Percentiles rank a stretch among this genome's conserved stretches.
Evolutionary conservation across 78 protist genomes (phyloP).

Genomic region (Monosiga brevicollis): DNA sequence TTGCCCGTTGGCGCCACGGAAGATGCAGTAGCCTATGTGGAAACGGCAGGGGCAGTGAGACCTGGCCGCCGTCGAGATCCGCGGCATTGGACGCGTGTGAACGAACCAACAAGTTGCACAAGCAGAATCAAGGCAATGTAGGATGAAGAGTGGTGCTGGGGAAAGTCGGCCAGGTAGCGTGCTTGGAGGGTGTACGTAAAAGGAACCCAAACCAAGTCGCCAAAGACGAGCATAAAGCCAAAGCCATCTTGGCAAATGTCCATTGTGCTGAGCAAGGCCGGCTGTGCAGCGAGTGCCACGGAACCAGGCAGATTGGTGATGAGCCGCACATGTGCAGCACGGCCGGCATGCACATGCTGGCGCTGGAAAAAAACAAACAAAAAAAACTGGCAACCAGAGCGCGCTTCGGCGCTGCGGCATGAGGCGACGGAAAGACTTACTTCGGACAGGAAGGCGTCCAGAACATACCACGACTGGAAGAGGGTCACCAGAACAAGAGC

Average conservation of each 20-base stretch:
- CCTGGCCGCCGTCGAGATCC: too few relatives aligned
- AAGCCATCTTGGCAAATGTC: slow-evolving; percentile 80
- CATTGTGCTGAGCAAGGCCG: slow-evolving; percentile 61
- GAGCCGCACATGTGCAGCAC: neutral
- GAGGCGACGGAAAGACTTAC: slow-evolving; percentile 2
- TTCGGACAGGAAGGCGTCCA: slow-evolving; percentile 62
- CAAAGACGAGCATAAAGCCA: slow-evolving; percentile 82
- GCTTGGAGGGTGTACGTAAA: slow-evolving; percentile 62
- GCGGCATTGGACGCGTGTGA: too few relatives aligned
- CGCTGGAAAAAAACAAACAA: too few relatives aligned
- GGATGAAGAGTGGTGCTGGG: neutral
- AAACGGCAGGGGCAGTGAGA: too few relatives aligned
- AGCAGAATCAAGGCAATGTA: neutral
- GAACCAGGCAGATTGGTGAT: neutral
- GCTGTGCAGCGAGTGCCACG: neutral
- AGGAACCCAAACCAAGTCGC: slow-evolving; percentile 75
- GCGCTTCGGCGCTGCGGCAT: neutral
- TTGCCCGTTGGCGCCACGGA: slow-evolving; percentile 74
- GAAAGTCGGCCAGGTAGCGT: slow-evolving; percentile 30
- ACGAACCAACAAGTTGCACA: too few relatives aligned
- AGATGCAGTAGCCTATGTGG: slow-evolving; percentile 62
- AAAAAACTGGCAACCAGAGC: neutral
- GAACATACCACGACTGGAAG: slow-evolving; percentile 55
- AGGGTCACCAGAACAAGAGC: slow-evolving; percentile 15
- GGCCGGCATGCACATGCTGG: neutral